A percentile compares a stretch with the other conserved stretches of the same genome.
phyloP scores from a whole-genome alignment of 1,139 yeast species.

The Meyerozyma smithsonii region DNA sequence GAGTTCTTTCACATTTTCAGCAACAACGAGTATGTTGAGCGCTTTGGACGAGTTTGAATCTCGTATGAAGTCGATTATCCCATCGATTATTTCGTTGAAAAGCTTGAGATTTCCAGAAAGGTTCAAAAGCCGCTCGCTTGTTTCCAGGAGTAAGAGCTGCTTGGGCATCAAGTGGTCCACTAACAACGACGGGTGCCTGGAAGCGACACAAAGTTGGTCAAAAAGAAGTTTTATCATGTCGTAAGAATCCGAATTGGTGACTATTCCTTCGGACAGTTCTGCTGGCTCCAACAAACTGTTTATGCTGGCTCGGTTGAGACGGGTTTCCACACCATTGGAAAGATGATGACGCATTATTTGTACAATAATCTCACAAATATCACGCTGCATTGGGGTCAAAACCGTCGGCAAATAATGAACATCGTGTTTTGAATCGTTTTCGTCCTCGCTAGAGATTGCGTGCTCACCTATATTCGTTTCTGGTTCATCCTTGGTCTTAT shows the following conservation, averaged over 20 bases:
- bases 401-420: constrained; percentile 1
- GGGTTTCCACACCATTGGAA: not conserved
- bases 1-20: constrained; percentile 59
- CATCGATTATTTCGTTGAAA: constrained; percentile 47
- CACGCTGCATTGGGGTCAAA: not conserved
- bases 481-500: not conserved
- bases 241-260: constrained; percentile 5
- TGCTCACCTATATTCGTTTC: no score
- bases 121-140: constrained; percentile 48
- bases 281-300: constrained; percentile 29
- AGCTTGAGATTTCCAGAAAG: constrained; percentile 57
- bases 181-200: constrained; percentile 62
- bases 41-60: constrained; percentile 5
- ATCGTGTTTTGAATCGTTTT: not conserved
- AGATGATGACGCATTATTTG: constrained; percentile 3
- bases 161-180: constrained; percentile 76
- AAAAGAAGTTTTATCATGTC: constrained; percentile 32
- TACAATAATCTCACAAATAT: constrained; percentile 2
- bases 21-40: constrained; percentile 46
- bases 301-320: constrained; percentile 24
- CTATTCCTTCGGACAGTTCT: constrained; percentile 21
- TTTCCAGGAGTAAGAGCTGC: constrained; percentile 58
- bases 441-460: not conserved
- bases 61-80: constrained; percentile 16
- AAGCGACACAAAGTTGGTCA: constrained; percentile 45